A percentile compares a stretch with the other conserved stretches of the same genome.
phyloP scores from a whole-genome alignment of 345 rosid species.

The Chamaenerion angustifolium region DNA sequence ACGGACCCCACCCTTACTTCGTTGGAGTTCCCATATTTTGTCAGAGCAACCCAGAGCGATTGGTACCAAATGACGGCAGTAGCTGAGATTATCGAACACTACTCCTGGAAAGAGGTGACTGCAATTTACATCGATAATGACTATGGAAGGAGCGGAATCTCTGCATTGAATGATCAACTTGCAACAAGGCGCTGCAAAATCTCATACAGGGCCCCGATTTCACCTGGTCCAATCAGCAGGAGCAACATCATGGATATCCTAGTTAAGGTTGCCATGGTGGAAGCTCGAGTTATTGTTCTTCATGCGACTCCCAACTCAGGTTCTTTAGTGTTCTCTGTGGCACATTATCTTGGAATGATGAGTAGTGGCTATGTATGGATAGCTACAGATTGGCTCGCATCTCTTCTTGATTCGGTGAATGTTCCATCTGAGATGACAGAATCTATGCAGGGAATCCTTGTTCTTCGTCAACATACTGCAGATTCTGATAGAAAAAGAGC shows the following conservation, averaged over 20 bases:
- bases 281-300: slow-evolving; percentile 65
- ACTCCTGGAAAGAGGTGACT: slow-evolving; percentile 74
- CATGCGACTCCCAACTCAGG: slow-evolving; percentile 49
- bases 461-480: slow-evolving; percentile 68
- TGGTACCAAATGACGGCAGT: slow-evolving; percentile 72
- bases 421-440: slow-evolving; percentile 49
- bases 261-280: slow-evolving; percentile 62
- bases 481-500: slow-evolving; percentile 49
- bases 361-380: slow-evolving; percentile 92
- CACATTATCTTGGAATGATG: slow-evolving; percentile 76
- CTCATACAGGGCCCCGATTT: slow-evolving; percentile 55
- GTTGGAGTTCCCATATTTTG: slow-evolving; percentile 73
- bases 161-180: slow-evolving; percentile 68
- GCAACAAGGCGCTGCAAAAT: slow-evolving; percentile 53
- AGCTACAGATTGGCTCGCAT: slow-evolving; percentile 79
- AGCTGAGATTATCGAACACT: slow-evolving; percentile 51
- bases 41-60: slow-evolving; percentile 73
- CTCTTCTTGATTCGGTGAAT: slow-evolving; percentile 41
- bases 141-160: slow-evolving; percentile 65
- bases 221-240: slow-evolving; percentile 21
- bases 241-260: slow-evolving; percentile 52
- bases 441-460: slow-evolving; percentile 67
- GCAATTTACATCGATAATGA: slow-evolving; percentile 78
- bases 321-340: slow-evolving; percentile 43
- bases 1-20: slow-evolving; percentile 82